Evolutionary conservation across 345 rosid genomes (phyloP).

Genomic region (Iberis pinnata): DNA sequence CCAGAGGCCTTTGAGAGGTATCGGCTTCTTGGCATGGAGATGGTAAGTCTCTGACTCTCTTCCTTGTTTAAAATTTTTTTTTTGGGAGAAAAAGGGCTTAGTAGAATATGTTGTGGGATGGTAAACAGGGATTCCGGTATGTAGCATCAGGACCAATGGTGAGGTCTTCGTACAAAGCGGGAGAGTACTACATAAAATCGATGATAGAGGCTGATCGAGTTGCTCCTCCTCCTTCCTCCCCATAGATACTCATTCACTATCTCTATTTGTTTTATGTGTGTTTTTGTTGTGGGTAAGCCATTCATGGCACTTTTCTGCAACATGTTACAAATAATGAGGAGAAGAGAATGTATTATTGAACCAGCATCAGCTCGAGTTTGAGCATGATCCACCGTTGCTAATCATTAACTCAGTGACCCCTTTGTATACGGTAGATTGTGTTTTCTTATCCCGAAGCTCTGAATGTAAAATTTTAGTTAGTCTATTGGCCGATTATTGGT

Average conservation of each 20-base stretch:
- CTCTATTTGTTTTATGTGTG: too few species aligned
- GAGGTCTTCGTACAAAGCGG: constrained; percentile 97
- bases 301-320: too few species aligned
- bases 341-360: too few species aligned
- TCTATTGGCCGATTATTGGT: too few species aligned
- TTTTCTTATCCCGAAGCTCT: too few species aligned
- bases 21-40: constrained; percentile 77
- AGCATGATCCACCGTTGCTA: too few species aligned
- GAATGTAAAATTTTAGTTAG: too few species aligned
- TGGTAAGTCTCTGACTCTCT: constrained; percentile 47
- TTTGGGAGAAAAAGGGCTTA: neutral
- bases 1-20: constrained; percentile 93
- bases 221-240: constrained; percentile 34
- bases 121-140: constrained; percentile 80
- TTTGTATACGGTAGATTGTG: too few species aligned
- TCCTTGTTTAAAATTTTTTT: neutral
- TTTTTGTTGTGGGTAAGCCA: too few species aligned
- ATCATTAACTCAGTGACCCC: too few species aligned
- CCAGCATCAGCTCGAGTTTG: too few species aligned
- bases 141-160: constrained; percentile 99
- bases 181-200: constrained; percentile 94
- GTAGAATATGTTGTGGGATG: neutral
- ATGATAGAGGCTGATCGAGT: constrained; percentile 93
- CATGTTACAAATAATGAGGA: too few species aligned
- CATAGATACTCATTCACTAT: constrained; percentile 11